Base-by-base conservation (phyloP, 495 filamentous ascomycete genomes). In the Penicillium cataractarum region DNA sequence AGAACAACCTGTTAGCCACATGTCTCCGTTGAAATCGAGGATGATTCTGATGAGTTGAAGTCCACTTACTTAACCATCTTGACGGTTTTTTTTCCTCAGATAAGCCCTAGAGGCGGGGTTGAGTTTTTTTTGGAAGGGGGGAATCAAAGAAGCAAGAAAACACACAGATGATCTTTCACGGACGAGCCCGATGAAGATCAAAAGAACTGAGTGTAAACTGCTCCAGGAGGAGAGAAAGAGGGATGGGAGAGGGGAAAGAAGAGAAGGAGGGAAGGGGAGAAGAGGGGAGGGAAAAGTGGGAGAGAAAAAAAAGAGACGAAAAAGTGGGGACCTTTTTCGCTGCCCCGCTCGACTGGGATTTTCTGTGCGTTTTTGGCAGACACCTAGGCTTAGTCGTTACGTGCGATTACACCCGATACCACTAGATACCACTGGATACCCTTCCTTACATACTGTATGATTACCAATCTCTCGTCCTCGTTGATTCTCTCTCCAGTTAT, bases 51-150 rank as follows among this genome's bases (percentile, higher is more conserved):
- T 58, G 51, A 22, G 22, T 57, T 8, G 29, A 50, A 53, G 65
- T 65, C 49, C 48, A 96, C 95, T 89, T 92, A 99, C 95, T 99
- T 97, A 74, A 99, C 95, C 95, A 99, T 99, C 76, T 92, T 97
- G 89, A 80, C 92, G 90, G 92, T 89, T 77, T 86, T 77, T 86
- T 90, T 80, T 82, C 74, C 71, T 69, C 67, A 74, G 74, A 84
- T 78, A 65, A 58, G 69, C 74, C 74, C 64, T 70, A 74, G 74
- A 76, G 77, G 76, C 76, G 71, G 72, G 78, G 69, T 73, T 35
- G 44, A 22, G 32, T 39, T 13, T 29, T 21, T 12, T 59, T 59
- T 58, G 37, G 19, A 71, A 66, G 58, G 62, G 56, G 61, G 58
- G 59, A 65, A 65, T 48, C 67, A 61, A 60, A 69, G 62, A 66